Conservation (phyloP, 257 asterid species). For the Schizonepeta tenuifolia region DNA sequence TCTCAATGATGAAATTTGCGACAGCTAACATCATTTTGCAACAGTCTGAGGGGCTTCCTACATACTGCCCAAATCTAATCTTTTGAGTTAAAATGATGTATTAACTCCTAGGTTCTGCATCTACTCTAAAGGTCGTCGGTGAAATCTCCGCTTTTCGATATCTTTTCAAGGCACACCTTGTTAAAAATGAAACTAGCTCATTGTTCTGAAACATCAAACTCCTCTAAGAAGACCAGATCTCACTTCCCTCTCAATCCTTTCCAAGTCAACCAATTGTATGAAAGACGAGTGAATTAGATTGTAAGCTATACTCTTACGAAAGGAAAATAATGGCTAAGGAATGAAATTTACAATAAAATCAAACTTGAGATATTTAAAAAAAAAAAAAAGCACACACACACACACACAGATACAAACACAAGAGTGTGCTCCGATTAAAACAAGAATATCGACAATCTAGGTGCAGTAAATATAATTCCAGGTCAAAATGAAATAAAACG, state of each 20-base stretch:
- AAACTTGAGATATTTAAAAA: not conserved
- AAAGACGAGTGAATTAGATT: not conserved
- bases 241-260: not conserved
- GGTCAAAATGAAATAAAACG: not conserved
- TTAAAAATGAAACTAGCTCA: not conserved
- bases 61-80: not conserved
- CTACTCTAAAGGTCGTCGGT: not conserved
- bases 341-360: not conserved
- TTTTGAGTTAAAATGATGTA: not conserved
- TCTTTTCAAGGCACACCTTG: not conserved
- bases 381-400: not conserved
- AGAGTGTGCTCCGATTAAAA: not conserved
- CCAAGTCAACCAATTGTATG: not conserved
- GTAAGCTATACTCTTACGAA: not conserved
- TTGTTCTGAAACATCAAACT: constrained; percentile 2
- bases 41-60: not conserved
- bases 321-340: constrained; percentile 3
- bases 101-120: not conserved
- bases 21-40: not conserved
- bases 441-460: not conserved
- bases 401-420: not conserved
- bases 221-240: not conserved
- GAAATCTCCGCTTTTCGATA: not conserved
- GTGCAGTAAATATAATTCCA: not conserved
- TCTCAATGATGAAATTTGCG: not conserved